Base-by-base conservation (phyloP, 257 asterid genomes). In the Solanum dulcamara region DNA sequence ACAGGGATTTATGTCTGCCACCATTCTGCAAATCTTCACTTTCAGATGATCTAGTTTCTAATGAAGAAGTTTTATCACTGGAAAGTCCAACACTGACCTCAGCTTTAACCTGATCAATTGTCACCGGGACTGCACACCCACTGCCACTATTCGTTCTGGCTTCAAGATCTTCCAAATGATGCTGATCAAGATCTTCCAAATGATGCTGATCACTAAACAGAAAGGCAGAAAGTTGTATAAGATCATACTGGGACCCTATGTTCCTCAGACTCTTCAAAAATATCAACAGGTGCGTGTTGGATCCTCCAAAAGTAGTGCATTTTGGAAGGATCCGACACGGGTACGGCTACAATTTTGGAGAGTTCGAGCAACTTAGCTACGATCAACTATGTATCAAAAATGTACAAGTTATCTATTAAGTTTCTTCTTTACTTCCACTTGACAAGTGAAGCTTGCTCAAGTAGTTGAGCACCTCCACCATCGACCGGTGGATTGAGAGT, bases 151-250 rank as follows among this genome's bases (percentile, higher is more conserved):
- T 75, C 83, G 57, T 85, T 80, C 84, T 89, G 55, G 80, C 91
- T 87, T 91, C 93, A 86, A 46, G 62, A 74, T 83, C 91, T 85
- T 82, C 85, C 44, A 57, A 38, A 88, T 94, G 90, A 87, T 87
- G 88, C 44, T 94, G 96, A 51, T 93, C 93, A 79, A 46, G 62
- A 74, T 83, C 91, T 85, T 82, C 85, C 44, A 57, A 38, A 88
- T 94, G 90, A 87, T 87, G 88, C 44, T 94, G 96, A 51, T 93
- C 93, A 79, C 99, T 96, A 92, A 88, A 48, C 85, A 88, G 67
- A 86, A 66, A 59, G 87, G 14, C 33, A 75, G 3, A 26, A 70
- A 64, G 24, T 20, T 40, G 35, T 79, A 30, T 80, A 66, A 68
- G 44, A 82, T 89, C 83, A 86, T 26, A 66, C 18, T 4, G 44